Conservation (phyloP, 495 filamentous ascomycete species). For the Xylaria palmicola region DNA sequence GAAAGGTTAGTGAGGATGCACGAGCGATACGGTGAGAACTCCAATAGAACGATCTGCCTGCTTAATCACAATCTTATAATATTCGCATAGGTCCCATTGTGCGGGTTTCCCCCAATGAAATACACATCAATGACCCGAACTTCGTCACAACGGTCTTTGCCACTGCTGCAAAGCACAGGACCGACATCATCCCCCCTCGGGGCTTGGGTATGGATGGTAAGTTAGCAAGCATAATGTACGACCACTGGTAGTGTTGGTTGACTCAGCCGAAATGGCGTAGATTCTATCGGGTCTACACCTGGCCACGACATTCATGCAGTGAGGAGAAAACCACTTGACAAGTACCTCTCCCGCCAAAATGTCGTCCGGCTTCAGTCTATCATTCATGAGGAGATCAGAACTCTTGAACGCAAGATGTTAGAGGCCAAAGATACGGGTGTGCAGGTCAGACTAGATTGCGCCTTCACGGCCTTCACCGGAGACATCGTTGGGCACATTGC, state of each 20-base stretch:
- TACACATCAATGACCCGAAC: not conserved
- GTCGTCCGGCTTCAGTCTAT: slow-evolving; percentile 21
- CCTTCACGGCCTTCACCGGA: slow-evolving; percentile 24
- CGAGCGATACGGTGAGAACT: not conserved
- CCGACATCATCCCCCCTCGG: not conserved
- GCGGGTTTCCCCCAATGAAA: not conserved
- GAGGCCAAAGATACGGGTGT: slow-evolving; percentile 6
- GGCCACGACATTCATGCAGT: slow-evolving; percentile 20
- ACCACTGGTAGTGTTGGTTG: not conserved
- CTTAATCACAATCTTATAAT: not conserved
- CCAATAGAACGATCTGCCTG: not conserved
- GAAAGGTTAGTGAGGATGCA: not conserved
- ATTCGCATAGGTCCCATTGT: not conserved
- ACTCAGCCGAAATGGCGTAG: not conserved
- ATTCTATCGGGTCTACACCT: not conserved
- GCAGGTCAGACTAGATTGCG: slow-evolving; percentile 27
- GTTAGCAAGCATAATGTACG: not conserved
- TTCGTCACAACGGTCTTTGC: not conserved
- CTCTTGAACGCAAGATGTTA: not conserved
- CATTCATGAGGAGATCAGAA: slow-evolving; percentile 1
- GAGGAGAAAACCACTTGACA: slow-evolving; percentile 15
- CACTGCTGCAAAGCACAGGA: not conserved
- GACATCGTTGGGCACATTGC: slow-evolving; percentile 25
- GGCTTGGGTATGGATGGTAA: not conserved
- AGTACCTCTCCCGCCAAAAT: slow-evolving; percentile 20